Base-by-base conservation (phyloP, 83 land plant genomes). In the Diphasiastrum complanatum region DNA sequence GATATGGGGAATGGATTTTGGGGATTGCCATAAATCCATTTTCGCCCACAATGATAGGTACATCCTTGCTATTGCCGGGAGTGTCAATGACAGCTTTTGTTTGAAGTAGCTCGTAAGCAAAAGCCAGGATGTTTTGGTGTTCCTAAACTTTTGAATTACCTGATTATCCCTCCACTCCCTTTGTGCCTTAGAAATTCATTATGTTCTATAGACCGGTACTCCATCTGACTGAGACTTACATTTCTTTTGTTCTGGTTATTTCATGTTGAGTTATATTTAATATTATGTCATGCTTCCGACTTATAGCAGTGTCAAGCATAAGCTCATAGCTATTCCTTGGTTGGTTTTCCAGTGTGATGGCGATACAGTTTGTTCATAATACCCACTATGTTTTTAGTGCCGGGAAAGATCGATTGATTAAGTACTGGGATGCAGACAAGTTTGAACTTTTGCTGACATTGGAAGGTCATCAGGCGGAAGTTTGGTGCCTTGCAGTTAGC, bases 1-100 rank as follows among this genome's bases (percentile, higher is more conserved):
- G 77, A 95, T 95, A 27, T 95, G 99, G 99, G 99, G 99, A 57
- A 70, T 90, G 74, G 97, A 95, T 78, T 95, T 95, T 81, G 99
- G 99, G 46, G 97, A 95, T 64, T 89, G 96, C 60, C 99, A 91
- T 50, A 92, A 78, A 57, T 89, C 99, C 2, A 80, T 95, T 49
- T 95, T 90, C 79, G 99, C 99, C 57, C 99, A 95, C 72, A 64
- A 79, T 62, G 99, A 89, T 67, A 90, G 99, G 98, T 92, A 22
- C 30, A 33, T 20, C 4, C 28, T 51, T 45, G 4, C 37, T 18
- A 31, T 26, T 63, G 16, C 54, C 38, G 20, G 32, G 16, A 26
- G 33, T 35, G 19, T 16, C 20, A 1, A 37, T 11, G 3, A 12
- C 22, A 12, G 19, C 45, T 33, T 26, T 37, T 26, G 20, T 46